Base-by-base conservation (phyloP, 164 flowering plant genomes). In the Sextonia rubra region DNA sequence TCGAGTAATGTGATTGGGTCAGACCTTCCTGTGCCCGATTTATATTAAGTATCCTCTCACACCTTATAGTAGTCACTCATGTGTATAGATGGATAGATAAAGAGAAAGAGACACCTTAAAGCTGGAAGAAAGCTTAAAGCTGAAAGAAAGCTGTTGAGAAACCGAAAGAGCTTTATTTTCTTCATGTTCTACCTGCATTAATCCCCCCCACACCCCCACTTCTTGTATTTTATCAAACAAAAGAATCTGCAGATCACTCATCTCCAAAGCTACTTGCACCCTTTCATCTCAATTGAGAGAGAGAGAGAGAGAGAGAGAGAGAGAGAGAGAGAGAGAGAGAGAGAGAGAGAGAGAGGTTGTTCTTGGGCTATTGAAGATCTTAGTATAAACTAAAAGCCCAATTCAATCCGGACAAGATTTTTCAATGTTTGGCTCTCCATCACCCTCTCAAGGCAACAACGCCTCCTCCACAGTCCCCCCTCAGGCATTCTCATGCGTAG, bases 401-500 rank as follows among this genome's bases (percentile, higher is more conserved):
- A 64, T 47, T 2, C 47, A 3, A 65, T 48, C 69, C 68, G 14
- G 6, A 63, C 23, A 25, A 71, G 60, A 56, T 68, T 65, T 24
- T 12, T 73, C 72, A 81, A 87, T 87, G 90, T 81, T 84, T 55
- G 58, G 69, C 64, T 37, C 73, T 26, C 69, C 69, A 52, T 48
- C 73, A 3, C 30, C 73, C 24, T 70, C 73, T 29, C 73, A 60
- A 68, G 79, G 80, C 72, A 79, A 74, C 71, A 80, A 74, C 67
- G 68, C 83, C 60, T 73, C 85, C 26, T 64, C 84, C 1, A 66
- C 79, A 24, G 25, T 63, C 71, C 82, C 83, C 32, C 67, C 82
- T 24, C 87, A 83, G 65, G 78, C 83, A 8, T 82, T 83, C 61
- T 70, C 80, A 27, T 82, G 88, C 75, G 71, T 78, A 22, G 90